phyloP scores from a whole-genome alignment of 2,329 filamentous ascomycete genomes.

The Nothomitra cinnamomea region DNA sequence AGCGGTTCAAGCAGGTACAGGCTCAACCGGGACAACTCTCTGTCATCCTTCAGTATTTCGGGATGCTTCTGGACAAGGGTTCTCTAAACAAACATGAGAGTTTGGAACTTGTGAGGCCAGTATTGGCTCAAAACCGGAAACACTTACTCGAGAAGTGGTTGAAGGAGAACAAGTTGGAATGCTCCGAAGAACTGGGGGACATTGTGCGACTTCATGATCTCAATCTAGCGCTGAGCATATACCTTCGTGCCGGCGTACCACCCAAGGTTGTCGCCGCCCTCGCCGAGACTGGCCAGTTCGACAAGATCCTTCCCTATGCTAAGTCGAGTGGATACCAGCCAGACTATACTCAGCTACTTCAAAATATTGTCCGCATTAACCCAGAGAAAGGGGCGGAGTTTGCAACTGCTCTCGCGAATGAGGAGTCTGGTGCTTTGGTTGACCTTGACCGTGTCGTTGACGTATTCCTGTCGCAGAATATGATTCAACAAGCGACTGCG shows the following conservation, averaged over 20 bases:
- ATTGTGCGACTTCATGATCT: slow-evolving; percentile 81
- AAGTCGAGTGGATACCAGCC: slow-evolving; percentile 74
- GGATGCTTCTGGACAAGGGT: slow-evolving; percentile 91
- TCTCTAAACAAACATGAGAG: slow-evolving; percentile 85
- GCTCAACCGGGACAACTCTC: slow-evolving; percentile 75
- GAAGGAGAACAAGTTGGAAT: slow-evolving; percentile 86
- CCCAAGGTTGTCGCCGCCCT: slow-evolving; percentile 92
- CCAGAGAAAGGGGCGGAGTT: slow-evolving; percentile 92
- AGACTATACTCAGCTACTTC: slow-evolving; percentile 83
- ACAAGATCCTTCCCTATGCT: slow-evolving; percentile 87
- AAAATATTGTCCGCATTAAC: slow-evolving; percentile 82
- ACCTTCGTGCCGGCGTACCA: slow-evolving; percentile 75
- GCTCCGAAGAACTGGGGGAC: slow-evolving; percentile 92
- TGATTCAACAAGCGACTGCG: slow-evolving; percentile 96
- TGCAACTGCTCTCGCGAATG: slow-evolving; percentile 77
- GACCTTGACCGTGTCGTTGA: slow-evolving; percentile 92
- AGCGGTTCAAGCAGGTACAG: slow-evolving; percentile 80
- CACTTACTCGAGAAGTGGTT: slow-evolving; percentile 97
- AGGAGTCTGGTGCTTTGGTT: slow-evolving; percentile 71
- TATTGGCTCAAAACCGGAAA: slow-evolving; percentile 85
- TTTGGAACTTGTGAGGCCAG: slow-evolving; percentile 79
- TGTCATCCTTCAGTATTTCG: slow-evolving; percentile 92
- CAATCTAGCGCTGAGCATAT: slow-evolving; percentile 72
- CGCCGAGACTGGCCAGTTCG: slow-evolving; percentile 90
- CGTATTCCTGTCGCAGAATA: slow-evolving; percentile 93